These are phyloP conservation scores for Oryza nivara DNA, from an alignment of 176 grass and related monocot species.

Conservation along the genomic window DNA sequence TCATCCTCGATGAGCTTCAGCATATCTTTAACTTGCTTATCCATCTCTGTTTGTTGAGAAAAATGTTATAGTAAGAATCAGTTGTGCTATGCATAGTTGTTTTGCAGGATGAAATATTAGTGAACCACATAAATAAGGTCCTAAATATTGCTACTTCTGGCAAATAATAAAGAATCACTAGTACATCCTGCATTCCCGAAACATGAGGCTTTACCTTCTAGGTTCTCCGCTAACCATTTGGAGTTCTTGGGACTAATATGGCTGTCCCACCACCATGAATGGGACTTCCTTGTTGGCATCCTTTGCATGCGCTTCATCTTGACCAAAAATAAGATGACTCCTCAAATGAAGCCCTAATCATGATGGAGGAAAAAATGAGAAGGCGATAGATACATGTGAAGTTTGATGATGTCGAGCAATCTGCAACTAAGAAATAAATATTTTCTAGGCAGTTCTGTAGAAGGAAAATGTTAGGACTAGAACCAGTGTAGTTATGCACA, in stretches of 20 bases:
- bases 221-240: constrained; percentile 91
- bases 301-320: constrained; percentile 78
- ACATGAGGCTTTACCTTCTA: constrained; percentile 59
- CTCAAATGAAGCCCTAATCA: constrained; percentile 31
- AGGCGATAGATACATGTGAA: background rate
- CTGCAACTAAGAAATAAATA: background rate
- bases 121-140: background rate
- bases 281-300: constrained; percentile 72
- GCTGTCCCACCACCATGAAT: constrained; percentile 98
- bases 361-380: constrained; percentile 35
- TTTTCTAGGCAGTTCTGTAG: background rate
- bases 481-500: constrained; percentile 11
- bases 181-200: background rate
- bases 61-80: constrained; percentile 22
- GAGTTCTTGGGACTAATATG: constrained; percentile 90
- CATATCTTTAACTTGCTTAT: constrained; percentile 95
- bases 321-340: constrained; percentile 25
- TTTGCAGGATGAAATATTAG: constrained; percentile 10
- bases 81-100: constrained; percentile 21
- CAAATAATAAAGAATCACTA: background rate
- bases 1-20: constrained; percentile 89
- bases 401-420: constrained; percentile 7
- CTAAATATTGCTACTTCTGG: background rate
- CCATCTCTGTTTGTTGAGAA: constrained; percentile 67
- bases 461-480: background rate